These are phyloP conservation scores for Pouteria glomerata DNA, from an alignment of 148 eudicot species.

Conservation along the genomic window DNA sequence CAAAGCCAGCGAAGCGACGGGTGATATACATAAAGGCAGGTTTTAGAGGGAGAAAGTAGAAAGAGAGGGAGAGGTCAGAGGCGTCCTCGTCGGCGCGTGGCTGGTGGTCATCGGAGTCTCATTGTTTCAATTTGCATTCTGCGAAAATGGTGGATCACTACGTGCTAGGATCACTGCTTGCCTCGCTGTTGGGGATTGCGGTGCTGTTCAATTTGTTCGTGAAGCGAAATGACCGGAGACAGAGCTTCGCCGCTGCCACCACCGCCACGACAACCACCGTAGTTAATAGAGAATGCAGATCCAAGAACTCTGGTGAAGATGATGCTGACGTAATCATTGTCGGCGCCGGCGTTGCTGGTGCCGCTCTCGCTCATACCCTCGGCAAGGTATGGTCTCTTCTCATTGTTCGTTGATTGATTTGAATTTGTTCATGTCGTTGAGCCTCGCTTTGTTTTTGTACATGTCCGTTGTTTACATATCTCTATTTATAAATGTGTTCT, in stretches of 20 bases:
- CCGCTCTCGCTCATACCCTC: constrained; percentile 85
- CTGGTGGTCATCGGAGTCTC: neutral
- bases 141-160: constrained; percentile 35
- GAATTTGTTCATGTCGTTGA: neutral
- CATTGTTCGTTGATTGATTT: neutral
- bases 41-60: neutral
- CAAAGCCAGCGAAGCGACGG: constrained; percentile 2
- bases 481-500: neutral
- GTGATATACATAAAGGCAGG: neutral
- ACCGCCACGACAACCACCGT: constrained; percentile 25
- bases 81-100: neutral
- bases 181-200: constrained; percentile 28
- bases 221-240: constrained; percentile 17
- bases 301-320: constrained; percentile 13
- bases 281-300: constrained; percentile 25
- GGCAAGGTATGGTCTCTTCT: constrained; percentile 52
- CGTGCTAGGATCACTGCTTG: constrained; percentile 29
- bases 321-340: constrained; percentile 59
- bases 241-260: constrained; percentile 5
- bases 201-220: constrained; percentile 21
- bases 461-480: neutral
- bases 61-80: neutral
- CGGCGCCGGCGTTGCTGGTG: constrained; percentile 92
- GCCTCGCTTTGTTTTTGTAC: neutral
- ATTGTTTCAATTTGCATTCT: neutral